Base-by-base conservation (phyloP, 768 basidiomycete species). In the Pluteus cervinus region DNA sequence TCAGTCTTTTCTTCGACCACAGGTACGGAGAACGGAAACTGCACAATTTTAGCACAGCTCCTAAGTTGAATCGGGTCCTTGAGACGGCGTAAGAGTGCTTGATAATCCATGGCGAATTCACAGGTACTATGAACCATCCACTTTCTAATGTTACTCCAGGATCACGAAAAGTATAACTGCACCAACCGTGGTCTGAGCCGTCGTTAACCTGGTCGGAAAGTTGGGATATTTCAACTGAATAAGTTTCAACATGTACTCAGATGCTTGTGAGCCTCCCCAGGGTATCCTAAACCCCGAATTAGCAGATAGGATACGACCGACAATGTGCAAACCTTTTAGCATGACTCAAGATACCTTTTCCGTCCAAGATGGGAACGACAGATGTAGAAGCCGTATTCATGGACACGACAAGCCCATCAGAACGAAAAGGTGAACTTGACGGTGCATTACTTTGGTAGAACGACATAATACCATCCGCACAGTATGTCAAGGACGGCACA, bases 181-280 rank as follows among this genome's bases (percentile, higher is more conserved):
- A 61, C 71, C 42, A 56, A 93, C 91, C 10, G 75, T 83, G 4
- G 90, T 77, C 50, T 97, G 94, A 0, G 66, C 53, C 11, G 74
- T 53, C 0, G 86, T 86, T 8, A 97, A 76, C 29, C 89, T 80
- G 1, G 84, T 86, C 4, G 90, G 87, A 56, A 98, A 98, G 31
- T 71, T 83, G 18, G 94, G 86, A 54, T 98, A 96, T 59, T 98
- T 99, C 24, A 98, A 74, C 54, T 97, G 93, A 28, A 93, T 80
- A 15, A 94, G 79, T 53, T 92, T 96, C 43, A 93, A 76, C 35
- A 97, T 72, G 52, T 96, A 86, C 39, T 99, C 96, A 0, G 88
- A 79, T 1, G 90, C 79, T 51, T 97, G 93, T 2, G 79, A 75
- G 17, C 85, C 78, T 18, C 96, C 96, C 89, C 91, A 98, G 4